phyloP scores from a whole-genome alignment of 176 grass and related monocot species.

The Metroxylon sagu region DNA sequence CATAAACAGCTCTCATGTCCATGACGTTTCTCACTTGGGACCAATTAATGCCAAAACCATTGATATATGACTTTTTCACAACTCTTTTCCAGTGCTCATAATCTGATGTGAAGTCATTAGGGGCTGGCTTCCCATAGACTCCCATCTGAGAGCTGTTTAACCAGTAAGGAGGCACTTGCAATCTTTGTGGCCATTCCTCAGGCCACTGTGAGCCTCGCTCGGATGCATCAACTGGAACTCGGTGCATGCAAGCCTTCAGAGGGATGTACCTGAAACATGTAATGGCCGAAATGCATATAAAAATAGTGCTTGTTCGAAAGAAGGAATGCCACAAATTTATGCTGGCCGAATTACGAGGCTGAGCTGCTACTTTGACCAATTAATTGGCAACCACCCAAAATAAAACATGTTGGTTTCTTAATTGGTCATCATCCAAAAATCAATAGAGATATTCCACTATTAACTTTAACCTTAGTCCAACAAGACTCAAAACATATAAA shows the following conservation, averaged over 20 bases:
- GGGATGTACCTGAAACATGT: constrained; percentile 49
- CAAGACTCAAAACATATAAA: too few relatives aligned
- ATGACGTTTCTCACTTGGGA: constrained; percentile 86
- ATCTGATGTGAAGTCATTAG: constrained; percentile 61
- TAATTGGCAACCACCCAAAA: too few relatives aligned
- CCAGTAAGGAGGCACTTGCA: constrained; percentile 59
- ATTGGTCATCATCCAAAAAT: too few relatives aligned
- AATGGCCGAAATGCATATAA: not conserved
- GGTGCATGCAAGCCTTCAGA: constrained; percentile 83
- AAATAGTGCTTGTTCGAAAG: not conserved
- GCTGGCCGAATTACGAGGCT: not conserved
- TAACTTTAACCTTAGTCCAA: too few relatives aligned
- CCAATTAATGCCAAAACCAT: constrained; percentile 78
- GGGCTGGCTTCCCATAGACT: constrained; percentile 64
- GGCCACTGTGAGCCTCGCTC: constrained; percentile 59
- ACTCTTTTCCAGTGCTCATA: constrained; percentile 61
- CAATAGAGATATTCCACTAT: too few relatives aligned
- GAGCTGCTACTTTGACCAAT: too few relatives aligned
- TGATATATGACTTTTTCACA: constrained; percentile 60
- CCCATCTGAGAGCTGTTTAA: constrained; percentile 47
- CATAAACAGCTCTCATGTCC: constrained; percentile 94
- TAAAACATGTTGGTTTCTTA: too few relatives aligned
- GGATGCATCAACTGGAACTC: constrained; percentile 29
- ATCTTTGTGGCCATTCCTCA: constrained; percentile 48
- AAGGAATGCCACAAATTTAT: not conserved